Base-by-base conservation (phyloP, 805 yeast species). In the Naumovozyma castellii region DNA sequence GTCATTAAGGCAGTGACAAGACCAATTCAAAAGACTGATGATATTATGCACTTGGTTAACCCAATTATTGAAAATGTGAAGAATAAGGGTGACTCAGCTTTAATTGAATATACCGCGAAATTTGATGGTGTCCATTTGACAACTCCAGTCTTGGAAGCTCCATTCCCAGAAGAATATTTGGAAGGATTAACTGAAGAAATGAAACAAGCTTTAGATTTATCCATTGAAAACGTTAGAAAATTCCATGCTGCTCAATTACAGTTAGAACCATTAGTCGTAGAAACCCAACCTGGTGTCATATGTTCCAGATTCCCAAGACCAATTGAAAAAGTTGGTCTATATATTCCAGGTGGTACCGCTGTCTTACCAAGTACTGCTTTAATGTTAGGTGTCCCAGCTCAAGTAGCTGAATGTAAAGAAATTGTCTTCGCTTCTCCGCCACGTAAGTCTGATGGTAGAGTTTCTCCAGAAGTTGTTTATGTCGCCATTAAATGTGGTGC, bases 291-390 rank as follows among this genome's bases (percentile, higher is more conserved):
- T 2, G 98, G 98, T 50, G 97, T 92, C 18, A 65, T 73, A 39
- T 92, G 98, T 67, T 84, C 95, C 15, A 78, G 99, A 54, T 92
- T 92, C 62, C 84, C 97, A 13, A 78, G 95, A 55, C 92, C 98
- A 5, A 87, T 92, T 50, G 95, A 86, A 56, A 79, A 76, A 43
- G 98, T 92, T 40, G 99, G 98, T 44, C 73, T 94, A 43, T 92
- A 92, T 58, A 84, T 92, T 44, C 99, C 99, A 40, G 99, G 99
- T 53, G 99, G 99, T 51, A 87, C 97, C 34, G 99, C 99, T 3
- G 90, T 92, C 27, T 73, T 92, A 48, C 99, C 99, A 32, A 90
- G 97, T 15, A 92, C 99, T 12, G 94, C 97, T 4, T 73, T 92
- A 65, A 92, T 92, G 97, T 73, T 92, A 52, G 97, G 98, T 55